Percentiles rank a stretch among this genome's conserved stretches.
These are phyloP conservation scores for Candolleomyces efflorescens DNA, from an alignment of 768 basidiomycete genomes.

Conservation along the genomic window DNA sequence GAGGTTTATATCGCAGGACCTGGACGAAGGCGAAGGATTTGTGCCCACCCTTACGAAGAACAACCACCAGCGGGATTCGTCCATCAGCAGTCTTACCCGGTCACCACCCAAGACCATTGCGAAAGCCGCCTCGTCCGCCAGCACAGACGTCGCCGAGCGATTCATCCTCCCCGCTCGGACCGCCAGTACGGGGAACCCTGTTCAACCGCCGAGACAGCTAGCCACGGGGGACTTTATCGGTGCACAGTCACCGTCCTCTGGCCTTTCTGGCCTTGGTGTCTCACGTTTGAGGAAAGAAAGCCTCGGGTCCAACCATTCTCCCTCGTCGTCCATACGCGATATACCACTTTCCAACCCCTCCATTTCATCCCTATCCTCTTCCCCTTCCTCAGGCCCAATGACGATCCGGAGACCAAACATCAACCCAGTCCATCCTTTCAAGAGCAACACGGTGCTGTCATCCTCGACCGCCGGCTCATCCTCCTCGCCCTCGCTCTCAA, in stretches of 20 bases:
- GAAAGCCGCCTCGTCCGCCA: constrained; percentile 6
- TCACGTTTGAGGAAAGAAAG: constrained; percentile 51
- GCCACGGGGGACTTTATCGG: constrained; percentile 7
- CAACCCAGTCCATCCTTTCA: constrained; percentile 35
- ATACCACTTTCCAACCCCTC: constrained; percentile 12
- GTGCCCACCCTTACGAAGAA: constrained; percentile 70
- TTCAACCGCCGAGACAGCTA: constrained; percentile 9
- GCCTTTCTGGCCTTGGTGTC: constrained; percentile 32
- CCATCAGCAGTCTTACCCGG: constrained; percentile 32
- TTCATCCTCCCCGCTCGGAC: constrained; percentile 33
- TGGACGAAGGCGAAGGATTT: constrained; percentile 46
- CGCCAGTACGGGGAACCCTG: constrained; percentile 13
- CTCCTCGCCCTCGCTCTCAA: constrained; percentile 29
- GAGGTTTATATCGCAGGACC: constrained; percentile 62
- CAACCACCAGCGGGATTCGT: constrained; percentile 53
- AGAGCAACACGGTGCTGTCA: constrained; percentile 32
- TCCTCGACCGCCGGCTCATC: constrained; percentile 14
- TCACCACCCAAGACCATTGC: constrained; percentile 13
- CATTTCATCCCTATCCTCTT: constrained; percentile 24
- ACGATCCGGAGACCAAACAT: constrained; percentile 29
- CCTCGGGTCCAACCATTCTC: constrained; percentile 24
- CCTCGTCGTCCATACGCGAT: constrained; percentile 21
- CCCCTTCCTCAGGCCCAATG: constrained; percentile 24
- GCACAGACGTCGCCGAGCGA: constrained; percentile 26
- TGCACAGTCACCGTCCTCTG: constrained; percentile 20